These are phyloP conservation scores for Hapsidospora chrysogenum DNA, from an alignment of 495 filamentous ascomycete species.

Conservation along the genomic window DNA sequence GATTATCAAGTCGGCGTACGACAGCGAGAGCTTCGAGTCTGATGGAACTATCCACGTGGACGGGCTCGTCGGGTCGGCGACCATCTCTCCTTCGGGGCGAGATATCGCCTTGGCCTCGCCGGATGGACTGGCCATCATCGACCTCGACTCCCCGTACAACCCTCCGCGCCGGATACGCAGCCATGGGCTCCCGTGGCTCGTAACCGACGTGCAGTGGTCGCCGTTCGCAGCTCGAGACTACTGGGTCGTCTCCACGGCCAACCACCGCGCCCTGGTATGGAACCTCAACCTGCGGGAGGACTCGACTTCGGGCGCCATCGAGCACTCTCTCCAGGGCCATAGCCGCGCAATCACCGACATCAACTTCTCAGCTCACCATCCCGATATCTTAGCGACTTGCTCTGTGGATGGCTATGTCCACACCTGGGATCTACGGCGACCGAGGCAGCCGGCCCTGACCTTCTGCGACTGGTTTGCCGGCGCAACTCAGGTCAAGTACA, in stretches of 20 bases:
- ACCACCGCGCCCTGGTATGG: constrained; percentile 91
- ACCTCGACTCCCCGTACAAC: constrained; percentile 81
- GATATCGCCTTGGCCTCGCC: constrained; percentile 85
- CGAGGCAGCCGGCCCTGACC: constrained; percentile 55
- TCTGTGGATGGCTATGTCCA: constrained; percentile 87
- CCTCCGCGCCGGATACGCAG: constrained; percentile 67
- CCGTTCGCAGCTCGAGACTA: constrained; percentile 78
- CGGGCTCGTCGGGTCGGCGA: constrained; percentile 38
- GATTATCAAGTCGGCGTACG: constrained; percentile 48
- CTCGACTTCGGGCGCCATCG: constrained; percentile 54
- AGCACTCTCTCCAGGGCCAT: constrained; percentile 82
- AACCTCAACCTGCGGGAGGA: constrained; percentile 64
- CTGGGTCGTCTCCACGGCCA: constrained; percentile 88
- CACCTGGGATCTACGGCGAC: constrained; percentile 76
- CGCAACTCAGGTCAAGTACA: constrained; percentile 93
- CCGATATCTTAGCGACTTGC: constrained; percentile 78
- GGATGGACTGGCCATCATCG: constrained; percentile 80
- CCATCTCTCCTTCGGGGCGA: constrained; percentile 83
- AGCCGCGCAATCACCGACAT: constrained; percentile 87
- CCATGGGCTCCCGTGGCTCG: constrained; percentile 82
- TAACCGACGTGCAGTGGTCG: constrained; percentile 97
- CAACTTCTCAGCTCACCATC: constrained; percentile 88
- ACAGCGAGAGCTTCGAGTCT: constrained; percentile 74
- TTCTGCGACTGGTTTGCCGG: constrained; percentile 94
- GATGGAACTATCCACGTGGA: constrained; percentile 74